These are phyloP conservation scores for Staphylotrichum tortipilum DNA, from an alignment of 495 filamentous ascomycete species.

Conservation along the genomic window DNA sequence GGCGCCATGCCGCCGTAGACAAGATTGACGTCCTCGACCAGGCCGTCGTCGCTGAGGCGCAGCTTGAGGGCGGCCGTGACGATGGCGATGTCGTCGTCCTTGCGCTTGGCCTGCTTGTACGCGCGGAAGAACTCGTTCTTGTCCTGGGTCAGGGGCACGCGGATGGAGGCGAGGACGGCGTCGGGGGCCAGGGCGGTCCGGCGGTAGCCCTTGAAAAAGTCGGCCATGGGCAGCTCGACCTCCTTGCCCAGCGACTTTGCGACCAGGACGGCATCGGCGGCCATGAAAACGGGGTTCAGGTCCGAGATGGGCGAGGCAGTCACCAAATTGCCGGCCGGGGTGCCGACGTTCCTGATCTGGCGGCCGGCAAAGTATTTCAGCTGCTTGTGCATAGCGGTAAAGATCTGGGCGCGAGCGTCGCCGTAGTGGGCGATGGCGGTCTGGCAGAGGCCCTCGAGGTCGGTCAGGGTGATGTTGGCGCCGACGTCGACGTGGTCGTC, in stretches of 20 bases:
- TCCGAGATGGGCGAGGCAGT: constrained; percentile 96
- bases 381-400: constrained; percentile 67
- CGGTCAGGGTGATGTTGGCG: constrained; percentile 84
- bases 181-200: constrained; percentile 73
- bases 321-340: constrained; percentile 88
- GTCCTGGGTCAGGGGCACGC: constrained; percentile 64
- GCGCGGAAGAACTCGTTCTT: constrained; percentile 65
- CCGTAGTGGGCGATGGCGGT: constrained; percentile 80
- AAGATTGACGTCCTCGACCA: constrained; percentile 62
- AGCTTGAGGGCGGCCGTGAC: constrained; percentile 78
- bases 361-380: constrained; percentile 88
- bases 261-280: constrained; percentile 69
- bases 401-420: constrained; percentile 56
- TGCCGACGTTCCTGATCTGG: constrained; percentile 94
- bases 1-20: constrained; percentile 90
- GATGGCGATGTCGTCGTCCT: constrained; percentile 96
- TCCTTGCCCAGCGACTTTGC: constrained; percentile 65
- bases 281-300: constrained; percentile 89
- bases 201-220: constrained; percentile 90
- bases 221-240: constrained; percentile 76
- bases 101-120: constrained; percentile 92
- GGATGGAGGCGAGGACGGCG: constrained; percentile 75
- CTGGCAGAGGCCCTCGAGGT: constrained; percentile 63
- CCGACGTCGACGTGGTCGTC: constrained; percentile 80
- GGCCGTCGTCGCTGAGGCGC: constrained; percentile 51